phyloP scores from a whole-genome alignment of 371 early-diverging fungal species.

The Apophysomyces variabilis region DNA sequence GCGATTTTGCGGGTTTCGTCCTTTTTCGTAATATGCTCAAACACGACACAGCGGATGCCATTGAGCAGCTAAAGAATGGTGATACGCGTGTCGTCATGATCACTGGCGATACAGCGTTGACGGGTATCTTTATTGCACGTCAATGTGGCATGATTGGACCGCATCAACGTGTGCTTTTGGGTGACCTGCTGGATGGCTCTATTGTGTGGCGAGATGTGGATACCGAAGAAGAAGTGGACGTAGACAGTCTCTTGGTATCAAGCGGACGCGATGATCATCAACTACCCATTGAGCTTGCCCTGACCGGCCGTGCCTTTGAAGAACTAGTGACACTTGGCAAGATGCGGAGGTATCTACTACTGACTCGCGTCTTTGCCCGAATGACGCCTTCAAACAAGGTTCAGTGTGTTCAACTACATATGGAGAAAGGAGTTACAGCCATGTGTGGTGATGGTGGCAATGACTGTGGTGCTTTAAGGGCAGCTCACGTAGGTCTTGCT shows the following conservation, averaged over 20 bases:
- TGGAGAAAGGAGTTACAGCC: slow-evolving; percentile 76
- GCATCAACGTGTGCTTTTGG: slow-evolving; percentile 54
- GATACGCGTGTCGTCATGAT: slow-evolving; percentile 85
- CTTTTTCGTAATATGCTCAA: slow-evolving; percentile 93
- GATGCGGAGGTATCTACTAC: slow-evolving; percentile 52
- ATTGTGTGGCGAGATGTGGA: slow-evolving; percentile 62
- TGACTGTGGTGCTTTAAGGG: slow-evolving; percentile 92
- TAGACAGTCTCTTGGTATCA: slow-evolving; percentile 32
- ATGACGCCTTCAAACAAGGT: slow-evolving; percentile 82
- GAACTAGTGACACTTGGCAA: slow-evolving; percentile 36
- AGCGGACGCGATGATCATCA: slow-evolving; percentile 37
- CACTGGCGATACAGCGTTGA: slow-evolving; percentile 91
- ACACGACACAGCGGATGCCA: slow-evolving; percentile 72
- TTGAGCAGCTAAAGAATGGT: slow-evolving; percentile 77
- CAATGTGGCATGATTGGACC: slow-evolving; percentile 74
- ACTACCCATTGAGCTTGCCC: slow-evolving; percentile 63
- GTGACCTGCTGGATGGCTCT: slow-evolving; percentile 39
- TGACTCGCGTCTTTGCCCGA: slow-evolving; percentile 75
- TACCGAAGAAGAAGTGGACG: slow-evolving; percentile 43
- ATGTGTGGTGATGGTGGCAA: slow-evolving; percentile 98
- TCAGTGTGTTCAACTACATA: slow-evolving; percentile 72
- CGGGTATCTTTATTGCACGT: slow-evolving; percentile 85
- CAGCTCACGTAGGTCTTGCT: slow-evolving; percentile 90
- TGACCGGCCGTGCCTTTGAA: slow-evolving; percentile 76
- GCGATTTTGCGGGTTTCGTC: slow-evolving; percentile 74